Percentiles rank a stretch among this genome's conserved stretches.
Conservation (phyloP, 2,329 filamentous ascomycete genomes). For the Paracoccidioides brasiliensis region DNA sequence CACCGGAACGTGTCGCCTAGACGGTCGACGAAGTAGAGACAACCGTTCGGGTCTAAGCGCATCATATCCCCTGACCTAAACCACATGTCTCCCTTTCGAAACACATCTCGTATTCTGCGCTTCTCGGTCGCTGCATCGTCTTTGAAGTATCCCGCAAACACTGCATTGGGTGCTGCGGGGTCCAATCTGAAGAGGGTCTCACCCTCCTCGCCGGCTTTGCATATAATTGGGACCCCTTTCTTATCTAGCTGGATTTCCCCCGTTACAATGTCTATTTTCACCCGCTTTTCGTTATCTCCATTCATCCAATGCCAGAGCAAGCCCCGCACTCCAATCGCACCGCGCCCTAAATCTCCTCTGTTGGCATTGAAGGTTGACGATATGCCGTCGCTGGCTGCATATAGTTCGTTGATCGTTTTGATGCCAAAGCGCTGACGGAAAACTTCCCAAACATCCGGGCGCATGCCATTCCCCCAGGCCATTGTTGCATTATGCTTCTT, state of each 20-base stretch:
- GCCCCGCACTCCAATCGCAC: constrained; percentile 1
- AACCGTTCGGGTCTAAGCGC: constrained; percentile 1
- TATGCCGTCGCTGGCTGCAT: constrained; percentile 26
- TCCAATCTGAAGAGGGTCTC: constrained; percentile 1
- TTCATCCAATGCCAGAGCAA: constrained; percentile 1
- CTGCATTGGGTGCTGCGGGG: constrained; percentile 1
- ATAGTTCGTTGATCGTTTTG: constrained; percentile 27
- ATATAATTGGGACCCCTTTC: constrained; percentile 1
- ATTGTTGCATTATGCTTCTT: constrained; percentile 32
- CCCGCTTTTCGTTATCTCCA: constrained; percentile 1
- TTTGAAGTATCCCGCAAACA: neutral
- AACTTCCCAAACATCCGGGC: constrained; percentile 29
- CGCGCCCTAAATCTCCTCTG: neutral
- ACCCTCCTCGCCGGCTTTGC: neutral
- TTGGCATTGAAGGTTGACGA: constrained; percentile 1
- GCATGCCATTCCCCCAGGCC: constrained; percentile 33
- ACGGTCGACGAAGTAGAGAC: constrained; percentile 2
- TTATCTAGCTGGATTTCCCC: neutral
- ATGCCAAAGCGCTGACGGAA: constrained; percentile 29
- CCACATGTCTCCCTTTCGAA: constrained; percentile 3
- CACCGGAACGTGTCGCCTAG: constrained; percentile 53
- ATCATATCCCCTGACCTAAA: constrained; percentile 3
- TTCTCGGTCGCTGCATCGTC: neutral
- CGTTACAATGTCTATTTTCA: constrained; percentile 2
- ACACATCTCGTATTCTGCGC: neutral